phyloP scores from a whole-genome alignment of 169 alveolate species.

The Babesia microti region DNA sequence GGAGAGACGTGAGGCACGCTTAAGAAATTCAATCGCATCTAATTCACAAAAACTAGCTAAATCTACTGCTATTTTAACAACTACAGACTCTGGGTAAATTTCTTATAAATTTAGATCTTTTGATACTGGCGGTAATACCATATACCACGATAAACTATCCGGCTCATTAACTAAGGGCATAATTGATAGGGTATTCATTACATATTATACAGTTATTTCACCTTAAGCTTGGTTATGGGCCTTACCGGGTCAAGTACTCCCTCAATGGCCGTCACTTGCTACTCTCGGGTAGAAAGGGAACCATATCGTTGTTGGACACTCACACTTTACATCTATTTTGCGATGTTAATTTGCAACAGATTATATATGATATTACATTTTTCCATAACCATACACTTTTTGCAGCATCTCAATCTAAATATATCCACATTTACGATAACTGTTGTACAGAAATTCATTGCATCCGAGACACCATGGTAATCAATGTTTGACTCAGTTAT shows the following conservation, averaged over 20 bases:
- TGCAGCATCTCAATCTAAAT: conserved; percentile 87
- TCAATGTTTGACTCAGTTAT: conserved; percentile 37
- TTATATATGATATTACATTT: conserved; percentile 71
- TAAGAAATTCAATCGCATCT: too few relatives aligned
- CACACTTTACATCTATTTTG: conserved; percentile 48
- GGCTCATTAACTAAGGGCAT: too few relatives aligned
- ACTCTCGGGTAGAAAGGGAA: conserved; percentile 87
- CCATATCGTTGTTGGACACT: conserved; percentile 74
- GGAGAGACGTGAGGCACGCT: too few relatives aligned
- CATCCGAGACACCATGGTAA: conserved; percentile 69
- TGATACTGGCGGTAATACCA: too few relatives aligned
- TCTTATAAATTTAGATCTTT: too few relatives aligned
- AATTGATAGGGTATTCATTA: not conserved
- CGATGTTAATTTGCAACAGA: conserved; percentile 50
- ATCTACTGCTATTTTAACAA: too few relatives aligned
- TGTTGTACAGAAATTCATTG: conserved; percentile 87
- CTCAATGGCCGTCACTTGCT: conserved; percentile 79
- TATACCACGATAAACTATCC: too few relatives aligned
- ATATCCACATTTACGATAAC: conserved; percentile 82
- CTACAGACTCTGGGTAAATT: too few relatives aligned
- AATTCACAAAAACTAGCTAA: too few relatives aligned
- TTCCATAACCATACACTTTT: conserved; percentile 82
- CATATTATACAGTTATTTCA: conserved; percentile 11
- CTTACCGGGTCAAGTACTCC: conserved; percentile 77
- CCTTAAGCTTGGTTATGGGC: conserved; percentile 65